These are phyloP conservation scores for Penicillium robsamsonii DNA, from an alignment of 495 filamentous ascomycete species.

Conservation along the genomic window DNA sequence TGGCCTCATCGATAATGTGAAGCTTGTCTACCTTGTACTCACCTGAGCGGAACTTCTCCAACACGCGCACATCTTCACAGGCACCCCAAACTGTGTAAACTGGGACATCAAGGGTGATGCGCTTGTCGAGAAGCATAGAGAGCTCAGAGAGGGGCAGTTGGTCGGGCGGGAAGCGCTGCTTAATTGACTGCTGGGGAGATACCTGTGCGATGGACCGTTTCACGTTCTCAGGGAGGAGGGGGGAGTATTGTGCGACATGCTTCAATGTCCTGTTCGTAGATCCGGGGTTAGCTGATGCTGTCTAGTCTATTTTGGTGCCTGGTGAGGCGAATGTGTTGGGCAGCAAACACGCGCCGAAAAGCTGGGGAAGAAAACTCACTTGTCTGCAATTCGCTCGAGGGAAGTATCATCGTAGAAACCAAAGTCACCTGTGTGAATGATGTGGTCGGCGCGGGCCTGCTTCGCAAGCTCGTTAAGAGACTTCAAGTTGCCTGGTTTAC, in stretches of 20 bases:
- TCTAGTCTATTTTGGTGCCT: conserved; percentile 4
- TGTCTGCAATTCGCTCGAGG: conserved; percentile 95
- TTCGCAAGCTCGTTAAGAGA: conserved; percentile 95
- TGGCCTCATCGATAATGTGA: conserved; percentile 97
- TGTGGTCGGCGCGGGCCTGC: conserved; percentile 88
- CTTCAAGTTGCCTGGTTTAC: conserved; percentile 76
- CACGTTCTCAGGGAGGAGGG: conserved; percentile 78
- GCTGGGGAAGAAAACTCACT: conserved; percentile 60
- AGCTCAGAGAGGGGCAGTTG: conserved; percentile 95
- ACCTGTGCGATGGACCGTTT: conserved; percentile 80
- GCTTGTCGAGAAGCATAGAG: conserved; percentile 83
- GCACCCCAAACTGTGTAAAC: conserved; percentile 99
- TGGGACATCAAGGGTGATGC: conserved; percentile 85
- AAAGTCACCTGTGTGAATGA: conserved; percentile 98
- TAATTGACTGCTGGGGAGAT: conserved; percentile 63
- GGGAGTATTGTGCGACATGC: conserved; percentile 98
- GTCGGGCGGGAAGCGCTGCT: conserved; percentile 72
- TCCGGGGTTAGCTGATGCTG: conserved; percentile 19
- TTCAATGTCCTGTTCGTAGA: conserved; percentile 73
- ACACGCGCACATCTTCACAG: conserved; percentile 95
- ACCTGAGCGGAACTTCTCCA: conserved; percentile 96
- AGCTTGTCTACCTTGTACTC: conserved; percentile 98
- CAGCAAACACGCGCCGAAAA: conserved; percentile 6
- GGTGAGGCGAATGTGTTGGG: conserved; percentile 13
- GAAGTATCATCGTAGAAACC: conserved; percentile 98